A percentile compares a stretch with the other conserved stretches of the same genome.
These are phyloP conservation scores for Pseudozyma flocculosa DNA, from an alignment of 1,284 basidiomycete genomes.

Conservation along the genomic window DNA sequence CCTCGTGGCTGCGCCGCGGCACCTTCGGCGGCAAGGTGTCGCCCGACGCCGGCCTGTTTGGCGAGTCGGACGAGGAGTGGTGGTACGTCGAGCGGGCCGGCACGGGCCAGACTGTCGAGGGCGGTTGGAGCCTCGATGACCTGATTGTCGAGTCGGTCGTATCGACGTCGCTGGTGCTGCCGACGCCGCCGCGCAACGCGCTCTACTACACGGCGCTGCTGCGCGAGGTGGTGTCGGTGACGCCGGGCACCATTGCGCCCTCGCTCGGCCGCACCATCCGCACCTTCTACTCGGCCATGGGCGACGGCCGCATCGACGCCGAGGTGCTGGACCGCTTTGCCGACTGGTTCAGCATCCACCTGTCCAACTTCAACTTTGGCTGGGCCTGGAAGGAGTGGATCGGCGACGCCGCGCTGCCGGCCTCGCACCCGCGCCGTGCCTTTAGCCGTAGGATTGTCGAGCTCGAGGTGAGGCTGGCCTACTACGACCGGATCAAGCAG, in stretches of 20 bases:
- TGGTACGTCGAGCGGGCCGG: constrained; percentile 40
- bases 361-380: constrained; percentile 95
- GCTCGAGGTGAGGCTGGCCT: constrained; percentile 85
- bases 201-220: constrained; percentile 83
- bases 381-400: constrained; percentile 99
- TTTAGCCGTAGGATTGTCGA: constrained; percentile 88
- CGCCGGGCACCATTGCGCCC: constrained; percentile 86
- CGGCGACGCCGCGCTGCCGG: constrained; percentile 73
- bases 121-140: constrained; percentile 50
- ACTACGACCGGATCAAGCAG: constrained; percentile 87
- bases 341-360: constrained; percentile 93
- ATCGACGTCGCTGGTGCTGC: constrained; percentile 73
- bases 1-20: constrained; percentile 77
- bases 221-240: constrained; percentile 88
- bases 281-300: constrained; percentile 67
- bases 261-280: constrained; percentile 93
- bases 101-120: constrained; percentile 44
- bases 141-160: constrained; percentile 66
- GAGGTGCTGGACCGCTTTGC: constrained; percentile 78
- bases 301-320: constrained; percentile 66
- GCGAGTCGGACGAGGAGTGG: constrained; percentile 53
- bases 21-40: constrained; percentile 63
- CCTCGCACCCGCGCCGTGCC: constrained; percentile 75
- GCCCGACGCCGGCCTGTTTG: constrained; percentile 43
- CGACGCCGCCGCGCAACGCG: constrained; percentile 73